Evolutionary conservation across 1,284 basidiomycete species (phyloP).

Genomic region (Marasmius sp.): DNA sequence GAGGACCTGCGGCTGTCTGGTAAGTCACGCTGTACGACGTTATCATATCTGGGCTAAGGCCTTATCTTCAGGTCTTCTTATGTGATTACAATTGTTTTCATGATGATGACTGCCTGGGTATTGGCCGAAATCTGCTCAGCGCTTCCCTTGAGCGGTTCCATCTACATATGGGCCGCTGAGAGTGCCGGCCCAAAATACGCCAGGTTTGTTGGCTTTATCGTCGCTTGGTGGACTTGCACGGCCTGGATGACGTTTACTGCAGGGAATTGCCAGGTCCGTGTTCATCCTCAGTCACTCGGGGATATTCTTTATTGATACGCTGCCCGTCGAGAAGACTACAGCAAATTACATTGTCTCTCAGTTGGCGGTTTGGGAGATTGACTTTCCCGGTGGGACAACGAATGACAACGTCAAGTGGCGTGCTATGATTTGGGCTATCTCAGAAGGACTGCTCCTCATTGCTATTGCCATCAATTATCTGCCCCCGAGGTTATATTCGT

Average conservation of each 20-base stretch:
- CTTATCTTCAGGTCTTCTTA: conserved; percentile 67
- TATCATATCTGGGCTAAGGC: neutral
- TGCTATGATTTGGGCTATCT: conserved; percentile 77
- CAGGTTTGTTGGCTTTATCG: conserved; percentile 81
- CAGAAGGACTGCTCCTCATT: conserved; percentile 67
- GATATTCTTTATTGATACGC: neutral
- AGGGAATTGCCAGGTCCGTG: conserved; percentile 72
- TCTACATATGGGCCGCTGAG: conserved; percentile 90
- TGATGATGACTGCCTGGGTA: conserved; percentile 82
- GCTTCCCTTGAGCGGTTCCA: conserved; percentile 81
- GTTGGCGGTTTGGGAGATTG: conserved; percentile 72
- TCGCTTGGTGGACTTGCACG: conserved; percentile 87
- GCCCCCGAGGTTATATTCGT: conserved; percentile 71
- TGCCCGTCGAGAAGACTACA: conserved; percentile 53
- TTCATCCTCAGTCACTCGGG: neutral
- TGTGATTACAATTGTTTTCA: conserved; percentile 76
- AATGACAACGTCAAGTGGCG: conserved; percentile 80
- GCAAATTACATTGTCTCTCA: conserved; percentile 85
- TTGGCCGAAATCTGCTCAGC: conserved; percentile 87
- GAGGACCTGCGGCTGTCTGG: conserved; percentile 84
- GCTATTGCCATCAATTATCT: conserved; percentile 81
- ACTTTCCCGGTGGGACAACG: conserved; percentile 75
- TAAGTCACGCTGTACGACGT: conserved; percentile 23
- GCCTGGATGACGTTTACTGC: conserved; percentile 91
- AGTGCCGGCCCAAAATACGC: conserved; percentile 83